phyloP scores from a whole-genome alignment of 2,329 filamentous ascomycete genomes.

The Phaeoacremonium minimum region DNA sequence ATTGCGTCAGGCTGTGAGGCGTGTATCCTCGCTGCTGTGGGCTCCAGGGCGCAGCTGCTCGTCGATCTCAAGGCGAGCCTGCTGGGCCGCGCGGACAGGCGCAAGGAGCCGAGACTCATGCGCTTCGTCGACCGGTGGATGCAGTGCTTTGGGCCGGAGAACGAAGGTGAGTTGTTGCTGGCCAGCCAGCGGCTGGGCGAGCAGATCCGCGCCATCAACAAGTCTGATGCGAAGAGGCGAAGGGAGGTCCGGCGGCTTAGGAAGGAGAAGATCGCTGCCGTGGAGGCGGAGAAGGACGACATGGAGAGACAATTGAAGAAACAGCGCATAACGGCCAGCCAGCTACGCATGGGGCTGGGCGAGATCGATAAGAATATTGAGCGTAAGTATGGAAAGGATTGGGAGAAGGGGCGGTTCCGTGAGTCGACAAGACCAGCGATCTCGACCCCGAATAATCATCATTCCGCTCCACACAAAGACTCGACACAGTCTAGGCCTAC shows the following conservation, averaged over 20 bases:
- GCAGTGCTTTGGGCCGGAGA: conserved; percentile 15
- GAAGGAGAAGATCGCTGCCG: background rate
- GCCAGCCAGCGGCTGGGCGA: conserved; percentile 5
- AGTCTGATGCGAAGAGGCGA: background rate
- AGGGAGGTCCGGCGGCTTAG: conserved; percentile 1
- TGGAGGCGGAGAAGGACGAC: conserved; percentile 2
- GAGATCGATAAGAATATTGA: conserved; percentile 7
- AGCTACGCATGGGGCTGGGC: background rate
- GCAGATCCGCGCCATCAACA: conserved; percentile 2
- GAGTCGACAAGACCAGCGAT: too few relatives aligned
- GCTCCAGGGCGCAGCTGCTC: conserved; percentile 34
- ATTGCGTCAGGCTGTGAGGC: conserved; percentile 42
- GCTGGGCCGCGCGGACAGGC: conserved; percentile 26
- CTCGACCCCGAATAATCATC: too few relatives aligned
- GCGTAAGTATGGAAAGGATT: conserved; percentile 2
- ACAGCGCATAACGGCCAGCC: conserved; percentile 1
- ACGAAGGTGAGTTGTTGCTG: conserved; percentile 1
- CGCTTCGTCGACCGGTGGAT: conserved; percentile 41
- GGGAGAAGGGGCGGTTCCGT: too few relatives aligned
- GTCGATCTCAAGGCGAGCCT: conserved; percentile 40
- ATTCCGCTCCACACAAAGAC: too few relatives aligned
- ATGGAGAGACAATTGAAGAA: background rate
- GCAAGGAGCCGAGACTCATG: conserved; percentile 26
- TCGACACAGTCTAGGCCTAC: too few relatives aligned
- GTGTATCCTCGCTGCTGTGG: conserved; percentile 46